Base-by-base conservation (phyloP, 139 green algal genomes). In the Desmodesmus armatus region DNA sequence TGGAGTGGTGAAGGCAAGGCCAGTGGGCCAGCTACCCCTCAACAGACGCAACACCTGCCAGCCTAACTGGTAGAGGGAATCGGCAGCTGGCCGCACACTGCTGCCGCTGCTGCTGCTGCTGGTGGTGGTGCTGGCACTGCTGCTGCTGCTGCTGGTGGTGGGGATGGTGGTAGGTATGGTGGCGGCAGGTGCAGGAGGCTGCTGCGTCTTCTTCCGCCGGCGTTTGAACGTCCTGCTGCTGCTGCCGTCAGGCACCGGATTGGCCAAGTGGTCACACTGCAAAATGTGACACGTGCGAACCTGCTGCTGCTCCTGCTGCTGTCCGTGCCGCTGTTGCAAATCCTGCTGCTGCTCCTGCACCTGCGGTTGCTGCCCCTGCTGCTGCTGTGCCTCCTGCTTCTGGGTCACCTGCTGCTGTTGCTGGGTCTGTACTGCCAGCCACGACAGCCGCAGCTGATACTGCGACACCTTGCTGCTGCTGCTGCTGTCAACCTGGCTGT, bases 361-460 rank as follows among this genome's bases (percentile, higher is more conserved):
- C 35, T 63, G 27, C 11, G 51, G 62, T 37, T 39, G n/a, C 29
- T 69, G 63, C 33, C 67, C 3, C 74, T 81, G 77, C 55, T 53
- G 33, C 76, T 37, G 21, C 40, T 60, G 55, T n/a, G n/a, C n/a
- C 77, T 23, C 6, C 35, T 60, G 39, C 40, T 58, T 27, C 25
- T 37, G 40, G 3, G 7, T n/a, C 35, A 71, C 49, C 41, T 80
- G 75, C 31, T 39, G 58, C 58, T 67, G 58, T 67, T 19, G 49
- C 75, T 82, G 75, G 29, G 15, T 49, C 75, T 70, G 29, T 65
- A 40, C 55, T 55, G 76, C 55, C 37, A 72, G 37, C 76, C 76
- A 82, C 17, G 41, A 53, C 35, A 82, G 31, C 19, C 58, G 76
- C 76, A 82, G 55, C 37, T 82, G 76, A 44, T 82, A 82, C 27